Conservation (phyloP, 257 asterid genomes). For the Anisodus tanguticus region DNA sequence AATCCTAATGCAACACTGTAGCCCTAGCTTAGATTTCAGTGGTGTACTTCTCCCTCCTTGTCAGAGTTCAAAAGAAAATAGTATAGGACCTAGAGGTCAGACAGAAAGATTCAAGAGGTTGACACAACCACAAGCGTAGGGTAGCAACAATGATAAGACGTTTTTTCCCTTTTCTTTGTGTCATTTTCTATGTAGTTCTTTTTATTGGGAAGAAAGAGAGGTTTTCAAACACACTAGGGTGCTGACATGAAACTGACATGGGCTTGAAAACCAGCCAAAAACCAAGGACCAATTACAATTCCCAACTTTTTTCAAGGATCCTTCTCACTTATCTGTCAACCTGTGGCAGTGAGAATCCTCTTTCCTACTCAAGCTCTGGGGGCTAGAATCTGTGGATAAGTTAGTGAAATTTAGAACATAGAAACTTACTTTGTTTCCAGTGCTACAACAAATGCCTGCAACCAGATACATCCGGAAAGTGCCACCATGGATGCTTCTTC, state of each 20-base stretch:
- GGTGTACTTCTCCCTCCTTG: not conserved
- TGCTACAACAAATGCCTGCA: constrained; percentile 97
- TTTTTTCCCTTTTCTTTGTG: not conserved
- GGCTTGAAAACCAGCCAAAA: constrained; percentile 23
- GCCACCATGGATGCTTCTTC: constrained; percentile 99
- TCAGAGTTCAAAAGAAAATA: not conserved
- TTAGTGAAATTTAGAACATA: constrained; percentile 30
- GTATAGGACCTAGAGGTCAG: constrained; percentile 1
- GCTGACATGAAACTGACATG: constrained; percentile 7
- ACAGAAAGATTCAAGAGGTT: not conserved
- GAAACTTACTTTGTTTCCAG: constrained; percentile 84
- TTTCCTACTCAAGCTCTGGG: constrained; percentile 21
- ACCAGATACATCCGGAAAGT: constrained; percentile 97
- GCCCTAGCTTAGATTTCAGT: not conserved
- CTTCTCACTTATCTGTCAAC: not conserved
- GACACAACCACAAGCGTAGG: not conserved
- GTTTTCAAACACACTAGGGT: not conserved
- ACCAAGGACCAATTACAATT: constrained; percentile 13
- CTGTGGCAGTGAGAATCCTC: constrained; percentile 17
- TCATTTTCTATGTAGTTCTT: not conserved
- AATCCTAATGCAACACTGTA: not conserved
- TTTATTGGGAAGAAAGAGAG: not conserved
- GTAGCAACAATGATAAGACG: constrained; percentile 18
- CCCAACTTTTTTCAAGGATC: not conserved
- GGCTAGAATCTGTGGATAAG: not conserved